Evolutionary conservation across 495 filamentous ascomycete species (phyloP), one percentile per base, ranked within the genome.

Genomic region (Lophiotrema nucula): DNA sequence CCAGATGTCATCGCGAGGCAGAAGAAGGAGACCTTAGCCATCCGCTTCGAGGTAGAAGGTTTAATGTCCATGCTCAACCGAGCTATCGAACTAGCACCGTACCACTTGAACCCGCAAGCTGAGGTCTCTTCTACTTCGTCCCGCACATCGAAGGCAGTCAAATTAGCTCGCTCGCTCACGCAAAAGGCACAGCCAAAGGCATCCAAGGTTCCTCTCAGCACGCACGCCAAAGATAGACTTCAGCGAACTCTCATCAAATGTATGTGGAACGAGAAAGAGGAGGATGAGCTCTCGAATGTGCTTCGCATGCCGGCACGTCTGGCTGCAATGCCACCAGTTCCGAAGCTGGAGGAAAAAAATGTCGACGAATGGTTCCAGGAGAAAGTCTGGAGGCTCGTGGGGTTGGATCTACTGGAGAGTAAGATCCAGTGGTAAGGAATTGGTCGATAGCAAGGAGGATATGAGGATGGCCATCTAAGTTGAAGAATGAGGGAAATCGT

Each of bases 171-270:
- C 11, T 38, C 49, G 1, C 22, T 47, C 8, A 51, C 19, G 13
- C 37, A 23, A 1, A 50, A 35, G 16, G 26, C 33, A n/a, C 31
- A 42, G 18, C 48, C 22, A n/a, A 23, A 16, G 16, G 44, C n/a
- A 24, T 50, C 41, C 21, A 70, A 67, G 42, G 45, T 43, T 28
- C 24, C 47, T 0, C 58, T 74, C 2, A 51, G 55, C 19, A 15
- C 50, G 4, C 47, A 46, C 2, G 72, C 69, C 2, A 69, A 67
- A 47, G 62, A 72, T 0, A 56, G 63, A 12, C 67, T 74, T 23
- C 72, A 72, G 51, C 58, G 62, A 6, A 74, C 70, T 13, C 68
- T 74, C 0, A 46, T 74, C 10, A 62, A 67, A 11, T 66, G 61
- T 24, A 69, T 70, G 46, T 74, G 70, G 12, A 58, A 60, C 27